Conservation (phyloP, 2,329 filamentous ascomycete species). For the Alternaria arbusti region DNA sequence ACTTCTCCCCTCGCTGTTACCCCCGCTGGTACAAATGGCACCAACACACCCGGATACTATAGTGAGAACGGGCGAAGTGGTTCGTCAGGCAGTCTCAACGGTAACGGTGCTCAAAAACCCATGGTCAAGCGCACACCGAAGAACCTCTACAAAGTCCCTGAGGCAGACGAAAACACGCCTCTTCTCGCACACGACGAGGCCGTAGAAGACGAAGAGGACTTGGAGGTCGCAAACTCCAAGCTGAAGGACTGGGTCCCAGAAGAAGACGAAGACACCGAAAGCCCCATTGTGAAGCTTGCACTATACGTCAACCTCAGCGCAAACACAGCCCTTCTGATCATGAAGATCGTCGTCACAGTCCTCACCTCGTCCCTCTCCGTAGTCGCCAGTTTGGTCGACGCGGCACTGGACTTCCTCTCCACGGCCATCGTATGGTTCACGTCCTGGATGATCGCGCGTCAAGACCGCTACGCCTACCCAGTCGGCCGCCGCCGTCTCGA, state of each 20-base stretch:
- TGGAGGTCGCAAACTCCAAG: slow-evolving; percentile 55
- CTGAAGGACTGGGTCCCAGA: slow-evolving; percentile 72
- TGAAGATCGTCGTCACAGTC: slow-evolving; percentile 78
- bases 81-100: slow-evolving; percentile 29
- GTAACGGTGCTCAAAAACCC: slow-evolving; percentile 31
- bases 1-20: slow-evolving; percentile 25
- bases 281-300: slow-evolving; percentile 80
- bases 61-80: slow-evolving; percentile 18
- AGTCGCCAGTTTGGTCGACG: slow-evolving; percentile 79
- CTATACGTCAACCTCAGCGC: slow-evolving; percentile 86
- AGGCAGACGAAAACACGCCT: slow-evolving; percentile 70
- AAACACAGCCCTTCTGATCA: slow-evolving; percentile 74
- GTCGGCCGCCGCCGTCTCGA: slow-evolving; percentile 79
- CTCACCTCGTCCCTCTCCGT: slow-evolving; percentile 83
- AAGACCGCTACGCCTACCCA: slow-evolving; percentile 77
- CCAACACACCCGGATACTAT: slow-evolving; percentile 21
- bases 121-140: slow-evolving; percentile 68
- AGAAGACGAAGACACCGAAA: slow-evolving; percentile 76
- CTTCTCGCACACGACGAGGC: slow-evolving; percentile 56
- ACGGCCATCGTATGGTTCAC: slow-evolving; percentile 83
- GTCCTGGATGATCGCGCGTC: slow-evolving; percentile 73
- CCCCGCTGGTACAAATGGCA: slow-evolving; percentile 9
- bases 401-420: slow-evolving; percentile 78
- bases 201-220: slow-evolving; percentile 46
- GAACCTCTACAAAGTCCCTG: slow-evolving; percentile 76